Conservation (phyloP, 208 protist species). For the Jaenimonas drosophilae region DNA sequence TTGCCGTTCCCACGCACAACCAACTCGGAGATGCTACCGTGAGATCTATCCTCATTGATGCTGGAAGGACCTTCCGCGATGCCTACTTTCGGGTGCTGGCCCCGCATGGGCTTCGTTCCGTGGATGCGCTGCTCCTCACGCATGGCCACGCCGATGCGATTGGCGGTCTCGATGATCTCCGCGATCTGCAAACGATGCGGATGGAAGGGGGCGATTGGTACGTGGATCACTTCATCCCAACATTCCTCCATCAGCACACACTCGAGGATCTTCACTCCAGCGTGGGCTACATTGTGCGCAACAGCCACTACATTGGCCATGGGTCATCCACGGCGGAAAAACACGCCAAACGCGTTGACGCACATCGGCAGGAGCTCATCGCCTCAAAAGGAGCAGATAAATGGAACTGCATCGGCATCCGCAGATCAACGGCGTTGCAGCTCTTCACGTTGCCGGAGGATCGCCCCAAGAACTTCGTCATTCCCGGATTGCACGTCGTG, state of each 20-base stretch:
- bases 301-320: constrained; percentile 40
- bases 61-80: constrained; percentile 87
- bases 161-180: constrained; percentile 79
- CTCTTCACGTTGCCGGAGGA: constrained; percentile 48
- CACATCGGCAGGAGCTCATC: constrained; percentile 1
- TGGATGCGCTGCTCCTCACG: constrained; percentile 82
- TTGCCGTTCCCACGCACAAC: constrained; percentile 14
- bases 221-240: constrained; percentile 60
- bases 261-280: constrained; percentile 22
- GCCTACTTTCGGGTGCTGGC: constrained; percentile 81
- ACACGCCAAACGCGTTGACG: neutral
- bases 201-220: constrained; percentile 44
- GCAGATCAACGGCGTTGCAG: constrained; percentile 72
- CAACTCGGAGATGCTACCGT: constrained; percentile 20
- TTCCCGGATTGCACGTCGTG: constrained; percentile 17
- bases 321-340: constrained; percentile 10
- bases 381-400: no score
- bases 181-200: constrained; percentile 77
- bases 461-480: constrained; percentile 23
- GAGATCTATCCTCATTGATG: constrained; percentile 71
- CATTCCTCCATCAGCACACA: constrained; percentile 45
- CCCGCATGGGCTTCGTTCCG: constrained; percentile 26
- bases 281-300: constrained; percentile 64
- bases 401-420: constrained; percentile 70
- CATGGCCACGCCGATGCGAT: constrained; percentile 83